Evolutionary conservation across 2,329 filamentous ascomycete genomes (phyloP).

Genomic region (Monilinia polystroma): DNA sequence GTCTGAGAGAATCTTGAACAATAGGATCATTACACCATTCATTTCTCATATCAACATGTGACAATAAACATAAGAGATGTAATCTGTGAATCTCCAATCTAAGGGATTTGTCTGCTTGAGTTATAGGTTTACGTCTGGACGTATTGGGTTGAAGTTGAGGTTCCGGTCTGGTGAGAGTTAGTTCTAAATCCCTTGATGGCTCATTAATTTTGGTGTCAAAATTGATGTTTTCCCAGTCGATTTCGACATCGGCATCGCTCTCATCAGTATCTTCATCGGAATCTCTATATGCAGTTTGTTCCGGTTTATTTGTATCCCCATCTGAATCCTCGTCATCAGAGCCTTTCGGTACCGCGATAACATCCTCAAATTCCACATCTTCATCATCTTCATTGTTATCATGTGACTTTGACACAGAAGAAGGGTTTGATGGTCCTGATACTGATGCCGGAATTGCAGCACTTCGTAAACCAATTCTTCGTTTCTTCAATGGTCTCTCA

Average conservation of each 20-base stretch:
- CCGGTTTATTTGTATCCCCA: slow-evolving; percentile 26
- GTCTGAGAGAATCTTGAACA: slow-evolving; percentile 65
- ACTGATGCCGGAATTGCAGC: slow-evolving; percentile 21
- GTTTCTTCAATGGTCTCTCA: slow-evolving; percentile 42
- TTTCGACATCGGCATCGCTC: slow-evolving; percentile 48
- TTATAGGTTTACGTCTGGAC: slow-evolving; percentile 49
- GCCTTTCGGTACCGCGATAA: slow-evolving; percentile 25
- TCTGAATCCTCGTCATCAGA: background rate
- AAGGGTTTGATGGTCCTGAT: slow-evolving; percentile 22
- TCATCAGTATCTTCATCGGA: slow-evolving; percentile 55
- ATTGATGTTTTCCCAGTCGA: slow-evolving; percentile 64
- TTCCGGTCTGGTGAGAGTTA: slow-evolving; percentile 38
- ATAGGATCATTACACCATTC: slow-evolving; percentile 79
- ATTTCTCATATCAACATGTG: slow-evolving; percentile 76
- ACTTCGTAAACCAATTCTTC: slow-evolving; percentile 32
- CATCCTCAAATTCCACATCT: slow-evolving; percentile 39
- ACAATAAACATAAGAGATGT: slow-evolving; percentile 79
- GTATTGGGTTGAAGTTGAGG: slow-evolving; percentile 25
- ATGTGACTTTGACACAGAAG: slow-evolving; percentile 17
- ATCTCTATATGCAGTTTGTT: slow-evolving; percentile 46
- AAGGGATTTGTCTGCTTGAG: slow-evolving; percentile 52
- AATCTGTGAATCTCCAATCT: slow-evolving; percentile 81
- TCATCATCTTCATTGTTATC: slow-evolving; percentile 34
- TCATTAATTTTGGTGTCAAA: slow-evolving; percentile 39
- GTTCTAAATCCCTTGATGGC: slow-evolving; percentile 38